phyloP scores from a whole-genome alignment of 192 early-diverging fungal species.

The Backusella macrospora region DNA sequence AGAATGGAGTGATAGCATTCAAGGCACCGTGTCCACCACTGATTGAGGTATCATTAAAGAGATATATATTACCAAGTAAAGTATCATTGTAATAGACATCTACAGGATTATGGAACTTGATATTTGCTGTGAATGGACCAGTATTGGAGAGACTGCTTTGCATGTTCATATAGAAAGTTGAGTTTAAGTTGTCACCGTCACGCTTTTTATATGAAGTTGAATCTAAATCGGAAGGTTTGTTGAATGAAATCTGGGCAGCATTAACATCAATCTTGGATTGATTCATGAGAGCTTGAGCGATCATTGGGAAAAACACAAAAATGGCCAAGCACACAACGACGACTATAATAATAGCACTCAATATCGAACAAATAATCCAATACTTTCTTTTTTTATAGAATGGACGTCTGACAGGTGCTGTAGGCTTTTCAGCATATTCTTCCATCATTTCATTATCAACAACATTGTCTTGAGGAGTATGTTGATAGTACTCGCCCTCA shows the following conservation, averaged over 20 bases:
- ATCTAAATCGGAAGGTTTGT: constrained; percentile 18
- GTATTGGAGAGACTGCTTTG: constrained; percentile 45
- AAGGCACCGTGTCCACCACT: constrained; percentile 49
- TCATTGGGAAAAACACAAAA: constrained; percentile 57
- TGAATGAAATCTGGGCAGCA: constrained; percentile 45
- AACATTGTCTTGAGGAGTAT: constrained; percentile 3
- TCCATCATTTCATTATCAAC: constrained; percentile 22
- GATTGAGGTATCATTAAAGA: constrained; percentile 44
- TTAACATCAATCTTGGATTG: constrained; percentile 44
- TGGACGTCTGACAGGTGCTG: constrained; percentile 38
- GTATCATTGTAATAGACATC: constrained; percentile 45
- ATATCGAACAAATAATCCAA: constrained; percentile 57
- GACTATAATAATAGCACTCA: constrained; percentile 45
- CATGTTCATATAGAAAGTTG: constrained; percentile 44
- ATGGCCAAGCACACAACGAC: constrained; percentile 52
- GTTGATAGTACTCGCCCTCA: constrained; percentile 16
- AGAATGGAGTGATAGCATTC: constrained; percentile 37
- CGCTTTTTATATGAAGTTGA: constrained; percentile 1
- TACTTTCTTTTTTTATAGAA: constrained; percentile 57
- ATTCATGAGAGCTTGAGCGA: constrained; percentile 54
- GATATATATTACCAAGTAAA: constrained; percentile 42
- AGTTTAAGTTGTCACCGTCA: constrained; percentile 32
- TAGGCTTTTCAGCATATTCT: constrained; percentile 49
- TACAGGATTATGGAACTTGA: constrained; percentile 52
- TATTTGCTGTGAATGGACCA: constrained; percentile 54